Evolutionary conservation across 768 basidiomycete species (phyloP), one percentile per base, ranked within the genome.

Genomic region (Leccinum subgranulosum): DNA sequence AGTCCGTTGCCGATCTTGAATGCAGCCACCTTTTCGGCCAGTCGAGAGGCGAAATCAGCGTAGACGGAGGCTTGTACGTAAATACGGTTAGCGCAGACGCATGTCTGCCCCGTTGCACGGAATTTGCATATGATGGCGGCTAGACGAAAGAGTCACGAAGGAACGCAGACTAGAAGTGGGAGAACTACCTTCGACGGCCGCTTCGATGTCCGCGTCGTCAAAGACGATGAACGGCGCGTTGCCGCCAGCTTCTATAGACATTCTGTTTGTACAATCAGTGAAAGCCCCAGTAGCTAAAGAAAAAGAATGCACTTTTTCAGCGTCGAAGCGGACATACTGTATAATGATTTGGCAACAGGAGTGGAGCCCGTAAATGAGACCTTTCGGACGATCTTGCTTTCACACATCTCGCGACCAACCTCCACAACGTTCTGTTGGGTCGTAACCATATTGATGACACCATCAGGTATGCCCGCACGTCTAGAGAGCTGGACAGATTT

Each of bases 201-300:
- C 85, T 50, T 94, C 91, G 52, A 99, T 81, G 69, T 98, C 87
- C 0, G 94, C 96, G 67, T 98, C 97, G 61, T 94, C 90, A 70
- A 99, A 98, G 7, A 99, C 90, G 64, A 98, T 97, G 73, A 99
- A 94, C 0, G 96, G 90, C 0, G 95, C 86, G 63, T 98, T 98
- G 28, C 97, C 96, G 14, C 94, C 93, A 28, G 94, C 90, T 74
- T 96, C 94, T 36, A 94, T 73, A 2, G 92, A 92, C 10, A 85
- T 69, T 60, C 85, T 77, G 49, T 50, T 50, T 36, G 45, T 17
- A 51, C 34, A 34, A 46, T 60, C 28, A 60, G 48, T 19, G n/a
- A 19, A 49, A 27, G 56, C 25, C 41, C 11, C 10, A 49, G 17
- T n/a, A 43, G 10, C 33, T 23, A 17, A 34, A 33, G 6, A 21